These are phyloP conservation scores for Combretum micranthum DNA, from an alignment of 345 rosid species.

Conservation along the genomic window DNA sequence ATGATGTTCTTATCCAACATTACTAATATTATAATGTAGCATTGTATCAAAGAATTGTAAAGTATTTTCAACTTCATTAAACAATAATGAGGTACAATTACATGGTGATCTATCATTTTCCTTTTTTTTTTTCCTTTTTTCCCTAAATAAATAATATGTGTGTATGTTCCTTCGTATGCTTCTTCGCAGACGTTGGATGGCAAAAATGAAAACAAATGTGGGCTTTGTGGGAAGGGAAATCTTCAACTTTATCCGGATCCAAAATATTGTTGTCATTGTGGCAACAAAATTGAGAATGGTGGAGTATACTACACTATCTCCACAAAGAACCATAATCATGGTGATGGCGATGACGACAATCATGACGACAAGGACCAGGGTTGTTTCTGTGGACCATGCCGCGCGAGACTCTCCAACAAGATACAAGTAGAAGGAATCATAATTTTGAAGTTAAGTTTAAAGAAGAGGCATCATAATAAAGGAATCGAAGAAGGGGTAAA, in stretches of 20 bases:
- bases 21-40: too few relatives aligned
- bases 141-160: too few relatives aligned
- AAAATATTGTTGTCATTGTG: slow-evolving; percentile 78
- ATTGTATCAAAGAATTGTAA: too few relatives aligned
- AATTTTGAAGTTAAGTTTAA: slow-evolving; percentile 58
- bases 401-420: too few relatives aligned
- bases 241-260: slow-evolving; percentile 91
- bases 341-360: too few relatives aligned
- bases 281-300: slow-evolving; percentile 73
- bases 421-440: slow-evolving; percentile 37
- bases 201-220: slow-evolving; percentile 70
- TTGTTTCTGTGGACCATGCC: too few relatives aligned
- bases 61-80: too few relatives aligned
- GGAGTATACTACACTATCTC: slow-evolving; percentile 63
- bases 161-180: background rate
- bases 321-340: too few relatives aligned
- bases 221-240: slow-evolving; percentile 82
- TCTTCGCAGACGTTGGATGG: slow-evolving; percentile 58
- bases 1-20: too few relatives aligned
- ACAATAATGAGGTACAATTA: too few relatives aligned
- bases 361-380: slow-evolving; percentile 27
- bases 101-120: too few relatives aligned
- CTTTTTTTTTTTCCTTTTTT: too few relatives aligned
- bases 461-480: slow-evolving; percentile 86
- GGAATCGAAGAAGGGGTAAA: slow-evolving; percentile 91